Evolutionary conservation across 495 filamentous ascomycete species (phyloP).

Genomic region (Penicillium crystallinum): DNA sequence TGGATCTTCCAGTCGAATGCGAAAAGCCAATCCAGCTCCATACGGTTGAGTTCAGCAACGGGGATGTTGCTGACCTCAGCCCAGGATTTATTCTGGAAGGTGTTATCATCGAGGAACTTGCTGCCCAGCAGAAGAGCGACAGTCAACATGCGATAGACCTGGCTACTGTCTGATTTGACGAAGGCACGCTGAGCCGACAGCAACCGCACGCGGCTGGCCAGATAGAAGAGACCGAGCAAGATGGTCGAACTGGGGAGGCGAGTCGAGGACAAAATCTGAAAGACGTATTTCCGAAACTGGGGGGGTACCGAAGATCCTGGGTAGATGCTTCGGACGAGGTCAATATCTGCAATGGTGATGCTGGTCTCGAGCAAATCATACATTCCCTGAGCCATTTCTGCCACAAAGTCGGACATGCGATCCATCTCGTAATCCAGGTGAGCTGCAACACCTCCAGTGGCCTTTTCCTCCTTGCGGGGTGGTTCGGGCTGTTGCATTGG

Average conservation of each 20-base stretch:
- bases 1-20: slow-evolving; percentile 85
- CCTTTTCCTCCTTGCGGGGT: slow-evolving; percentile 48
- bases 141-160: slow-evolving; percentile 88
- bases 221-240: slow-evolving; percentile 83
- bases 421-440: slow-evolving; percentile 99
- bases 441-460: slow-evolving; percentile 83
- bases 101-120: slow-evolving; percentile 99
- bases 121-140: slow-evolving; percentile 84
- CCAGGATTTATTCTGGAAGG: slow-evolving; percentile 99
- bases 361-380: slow-evolving; percentile 59
- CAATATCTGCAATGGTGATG: slow-evolving; percentile 65
- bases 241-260: slow-evolving; percentile 94
- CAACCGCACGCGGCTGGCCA: slow-evolving; percentile 75
- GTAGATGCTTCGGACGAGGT: slow-evolving; percentile 70
- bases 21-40: slow-evolving; percentile 89
- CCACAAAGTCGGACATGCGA: slow-evolving; percentile 95
- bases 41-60: slow-evolving; percentile 77
- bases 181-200: slow-evolving; percentile 55
- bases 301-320: slow-evolving; percentile 62
- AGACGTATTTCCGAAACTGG: slow-evolving; percentile 91
- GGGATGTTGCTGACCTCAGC: slow-evolving; percentile 93
- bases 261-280: slow-evolving; percentile 89
- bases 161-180: slow-evolving; percentile 53
- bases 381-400: slow-evolving; percentile 83
- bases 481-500: slow-evolving; percentile 34